Base-by-base conservation (phyloP, 2,329 filamentous ascomycete species). In the Colletotrichum melonis region DNA sequence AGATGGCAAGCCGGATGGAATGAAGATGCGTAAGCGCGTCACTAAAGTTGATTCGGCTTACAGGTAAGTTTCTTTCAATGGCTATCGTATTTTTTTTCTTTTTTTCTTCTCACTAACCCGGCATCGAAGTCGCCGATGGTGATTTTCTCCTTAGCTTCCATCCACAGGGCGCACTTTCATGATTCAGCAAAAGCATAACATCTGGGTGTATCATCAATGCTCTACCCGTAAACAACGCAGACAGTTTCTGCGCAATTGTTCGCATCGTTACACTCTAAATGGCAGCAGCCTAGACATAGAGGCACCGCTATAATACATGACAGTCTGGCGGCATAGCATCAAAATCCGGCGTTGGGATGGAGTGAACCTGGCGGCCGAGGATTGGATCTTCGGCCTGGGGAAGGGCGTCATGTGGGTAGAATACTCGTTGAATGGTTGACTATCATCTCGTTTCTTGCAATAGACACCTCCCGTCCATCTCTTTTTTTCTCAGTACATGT, bases 21-120 rank as follows among this genome's bases (percentile, higher is more conserved):
- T 78, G 57, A 76, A 77, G 11, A 80, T 79, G 62, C 81, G 81
- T 52, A 82, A 82, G 30, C 80, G 79, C 57, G 77, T 75, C 1
- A 69, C 69, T 4, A 82, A 81, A 55, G 78, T 82, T 28, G 80
- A 84, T 76, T 82, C 82, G 19, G 82, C 82, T 6, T 84, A 83
- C 56, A 82, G 82, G 82, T 83, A 30, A 54, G 24, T n/a, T 38
- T 24, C 9, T 3, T 14, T 7, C 60, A 26, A n/a, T 12, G 9
- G 1, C 7, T 12, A 26, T 4, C 19, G 30, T 11, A 11, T 9
- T 32, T 19, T 3, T 5, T 16, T 52, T 26, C 38, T 32, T 32
- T 9, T 16, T 5, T n/a, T 16, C 49, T 26, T 38, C 12, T 22
- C 30, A 30, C 67, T 73, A 54, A 65, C 56, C 24, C 12, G 63